phyloP scores from a whole-genome alignment of 306 rosid species.

The Sindora glabra region DNA sequence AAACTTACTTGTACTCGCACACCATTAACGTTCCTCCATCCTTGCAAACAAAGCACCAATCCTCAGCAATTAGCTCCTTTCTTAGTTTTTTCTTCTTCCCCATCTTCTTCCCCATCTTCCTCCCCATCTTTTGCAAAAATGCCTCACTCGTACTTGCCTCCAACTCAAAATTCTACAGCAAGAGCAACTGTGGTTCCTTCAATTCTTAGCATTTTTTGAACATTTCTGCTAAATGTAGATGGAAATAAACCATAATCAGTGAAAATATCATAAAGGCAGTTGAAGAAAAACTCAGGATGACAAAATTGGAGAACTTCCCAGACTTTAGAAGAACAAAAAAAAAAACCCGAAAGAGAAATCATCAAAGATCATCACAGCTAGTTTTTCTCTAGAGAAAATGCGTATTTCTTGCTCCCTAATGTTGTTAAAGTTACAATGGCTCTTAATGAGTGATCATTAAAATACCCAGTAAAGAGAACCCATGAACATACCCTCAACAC shows the following conservation, averaged over 20 bases:
- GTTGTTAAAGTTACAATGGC: background rate
- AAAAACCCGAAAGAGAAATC: background rate
- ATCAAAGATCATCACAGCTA: background rate
- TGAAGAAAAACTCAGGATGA: background rate
- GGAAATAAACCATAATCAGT: background rate
- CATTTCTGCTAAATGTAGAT: slow-evolving; percentile 2
- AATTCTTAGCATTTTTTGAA: background rate
- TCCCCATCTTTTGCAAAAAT: too few species aligned
- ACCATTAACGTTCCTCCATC: slow-evolving; percentile 49
- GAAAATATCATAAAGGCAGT: background rate
- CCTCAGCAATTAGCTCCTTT: slow-evolving; percentile 51
- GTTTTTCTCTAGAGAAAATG: background rate
- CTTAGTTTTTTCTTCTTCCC: slow-evolving; percentile 20
- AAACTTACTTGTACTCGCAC: slow-evolving; percentile 44
- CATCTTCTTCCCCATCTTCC: too few species aligned
- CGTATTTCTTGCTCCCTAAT: background rate
- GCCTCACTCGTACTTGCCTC: background rate
- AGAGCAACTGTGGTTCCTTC: background rate
- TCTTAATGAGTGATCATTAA: background rate
- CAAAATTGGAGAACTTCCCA: background rate
- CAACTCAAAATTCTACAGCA: background rate
- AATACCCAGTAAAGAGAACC: too few species aligned
- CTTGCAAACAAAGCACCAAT: slow-evolving; percentile 50
- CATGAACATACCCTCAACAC: too few species aligned
- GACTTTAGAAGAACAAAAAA: background rate